A percentile compares a stretch with the other conserved stretches of the same genome.
Evolutionary conservation across 441 rosid species (phyloP).

Genomic region (Geranium incanum): DNA sequence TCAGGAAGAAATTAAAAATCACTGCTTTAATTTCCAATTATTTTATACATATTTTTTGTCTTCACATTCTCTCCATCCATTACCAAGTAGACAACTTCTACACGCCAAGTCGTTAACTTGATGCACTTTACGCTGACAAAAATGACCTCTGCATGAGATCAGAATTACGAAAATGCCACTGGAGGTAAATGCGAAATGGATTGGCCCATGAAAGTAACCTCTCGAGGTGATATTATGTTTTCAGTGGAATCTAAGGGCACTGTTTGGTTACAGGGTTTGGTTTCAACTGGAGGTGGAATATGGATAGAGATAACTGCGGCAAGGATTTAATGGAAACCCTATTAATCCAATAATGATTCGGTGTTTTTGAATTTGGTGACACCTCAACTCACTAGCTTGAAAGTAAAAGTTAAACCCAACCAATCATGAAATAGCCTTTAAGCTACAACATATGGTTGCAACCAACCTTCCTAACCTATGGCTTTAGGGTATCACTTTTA

Average conservation of each 20-base stretch:
- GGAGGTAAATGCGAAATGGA: slow-evolving; percentile 9
- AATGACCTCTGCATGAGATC: slow-evolving; percentile 27
- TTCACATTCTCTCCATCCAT: slow-evolving; percentile 28
- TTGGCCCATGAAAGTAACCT: slow-evolving; percentile 30
- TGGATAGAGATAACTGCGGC: no score
- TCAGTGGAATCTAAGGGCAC: slow-evolving; percentile 20
- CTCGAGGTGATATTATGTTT: slow-evolving; percentile 40
- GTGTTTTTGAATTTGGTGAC: not conserved
- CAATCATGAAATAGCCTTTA: not conserved
- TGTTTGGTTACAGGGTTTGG: slow-evolving; percentile 5
- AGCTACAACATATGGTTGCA: not conserved
- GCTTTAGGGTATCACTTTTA: not conserved
- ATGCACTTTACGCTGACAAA: slow-evolving; percentile 28
- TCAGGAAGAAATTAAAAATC: slow-evolving; percentile 9
- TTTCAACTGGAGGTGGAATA: no score
- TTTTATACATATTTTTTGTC: slow-evolving; percentile 8
- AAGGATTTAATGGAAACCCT: no score
- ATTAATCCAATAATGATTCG: not conserved
- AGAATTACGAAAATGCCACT: slow-evolving; percentile 21
- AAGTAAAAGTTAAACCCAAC: not conserved
- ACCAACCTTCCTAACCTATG: slow-evolving; percentile 8
- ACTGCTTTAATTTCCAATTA: slow-evolving; percentile 2
- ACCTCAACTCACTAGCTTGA: not conserved
- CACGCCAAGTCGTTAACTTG: slow-evolving; percentile 39
- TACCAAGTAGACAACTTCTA: slow-evolving; percentile 28